Evolutionary conservation across 306 rosid species (phyloP).

Genomic region (Prosopis cineraria): DNA sequence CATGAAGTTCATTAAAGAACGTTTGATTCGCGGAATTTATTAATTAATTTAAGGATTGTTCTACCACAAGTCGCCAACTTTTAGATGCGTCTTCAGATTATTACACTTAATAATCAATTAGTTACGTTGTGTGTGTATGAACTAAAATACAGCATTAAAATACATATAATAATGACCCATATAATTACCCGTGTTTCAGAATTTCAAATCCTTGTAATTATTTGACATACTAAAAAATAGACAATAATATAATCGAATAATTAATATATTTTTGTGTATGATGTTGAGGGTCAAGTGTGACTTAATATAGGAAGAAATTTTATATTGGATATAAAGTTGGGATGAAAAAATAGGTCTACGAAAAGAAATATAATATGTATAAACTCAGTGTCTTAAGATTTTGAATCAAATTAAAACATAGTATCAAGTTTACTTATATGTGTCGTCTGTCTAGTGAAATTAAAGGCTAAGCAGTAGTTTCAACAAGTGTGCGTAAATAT

Average conservation of each 20-base stretch:
- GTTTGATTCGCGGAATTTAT: constrained; percentile 40
- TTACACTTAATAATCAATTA: background rate
- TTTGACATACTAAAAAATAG: background rate
- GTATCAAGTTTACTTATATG: no score
- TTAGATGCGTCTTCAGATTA: background rate
- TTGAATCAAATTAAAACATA: no score
- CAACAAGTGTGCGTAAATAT: no score
- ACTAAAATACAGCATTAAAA: background rate
- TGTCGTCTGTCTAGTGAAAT: no score
- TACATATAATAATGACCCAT: background rate
- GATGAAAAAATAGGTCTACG: background rate
- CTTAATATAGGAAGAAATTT: no score
- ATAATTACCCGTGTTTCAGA: background rate
- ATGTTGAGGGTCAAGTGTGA: background rate
- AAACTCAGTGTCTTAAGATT: background rate
- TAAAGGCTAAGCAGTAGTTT: no score
- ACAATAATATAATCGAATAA: no score
- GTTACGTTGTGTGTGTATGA: no score
- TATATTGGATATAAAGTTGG: no score
- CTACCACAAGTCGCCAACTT: background rate
- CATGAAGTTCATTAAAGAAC: constrained; percentile 34
- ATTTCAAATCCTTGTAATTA: background rate
- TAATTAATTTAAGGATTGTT: background rate
- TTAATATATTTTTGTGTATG: background rate
- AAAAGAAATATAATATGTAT: background rate